Base-by-base conservation (phyloP, 768 basidiomycete species). In the Chalciporus sphaerocephalus region DNA sequence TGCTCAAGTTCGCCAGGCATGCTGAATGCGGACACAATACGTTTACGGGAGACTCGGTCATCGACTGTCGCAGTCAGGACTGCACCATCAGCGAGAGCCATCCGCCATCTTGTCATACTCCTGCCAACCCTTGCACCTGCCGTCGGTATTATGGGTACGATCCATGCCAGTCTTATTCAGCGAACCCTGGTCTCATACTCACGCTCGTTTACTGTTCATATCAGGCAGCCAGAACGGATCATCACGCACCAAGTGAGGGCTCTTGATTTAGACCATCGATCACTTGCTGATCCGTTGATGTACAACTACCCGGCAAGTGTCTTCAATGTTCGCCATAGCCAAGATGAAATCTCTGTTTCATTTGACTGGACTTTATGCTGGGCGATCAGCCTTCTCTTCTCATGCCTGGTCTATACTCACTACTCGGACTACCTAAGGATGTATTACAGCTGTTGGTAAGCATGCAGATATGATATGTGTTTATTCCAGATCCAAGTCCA, bases 111-210 rank as follows among this genome's bases (percentile, higher is more conserved):
- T 85, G 83, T 59, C 57, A 55, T 12, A 57, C 66, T 15, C 47
- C 55, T 7, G 51, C 55, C 46, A 56, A 54, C 10, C 69, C 65
- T 25, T 74, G 76, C 46, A 42, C 32, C 12, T 87, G 83, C 57
- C 76, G 73, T 42, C 75, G 79, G 48, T 86, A 80, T 56, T 84
- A 74, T 50, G 70, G 68, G 75, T 75, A 34, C 48, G 72, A 57
- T 12, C 38, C 12, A 21, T 7, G 21, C 37, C 16, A 4, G 15
- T 44, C 42, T n/a, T 23, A 10, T 21, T 17, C 9, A 22, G 12
- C 11, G 11, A 35, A 21, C 16, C 10, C 41, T 35, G 24, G 23
- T 18, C 46, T 45, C 46, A 48, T 28, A 25, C 30, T 12, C 7
- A 16, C 25, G 15, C 34, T 37, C 21, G 30, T 25, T 5, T 48